phyloP scores from a whole-genome alignment of 768 basidiomycete genomes.

The Tricholoma bakamatsutake region DNA sequence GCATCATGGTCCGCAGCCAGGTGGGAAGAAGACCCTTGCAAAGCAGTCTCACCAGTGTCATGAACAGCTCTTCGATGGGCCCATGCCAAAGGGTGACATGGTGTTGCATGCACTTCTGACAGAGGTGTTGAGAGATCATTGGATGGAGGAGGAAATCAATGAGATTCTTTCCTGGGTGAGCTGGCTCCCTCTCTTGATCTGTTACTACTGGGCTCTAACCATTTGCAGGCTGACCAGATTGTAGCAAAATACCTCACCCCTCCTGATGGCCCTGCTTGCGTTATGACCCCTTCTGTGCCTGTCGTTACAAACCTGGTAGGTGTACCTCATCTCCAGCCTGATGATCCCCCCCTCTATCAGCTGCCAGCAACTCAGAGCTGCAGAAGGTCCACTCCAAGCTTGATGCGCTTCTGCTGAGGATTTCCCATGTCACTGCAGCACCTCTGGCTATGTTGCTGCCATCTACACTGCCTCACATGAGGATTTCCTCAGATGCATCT shows the following conservation, averaged over 20 bases:
- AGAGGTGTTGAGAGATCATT: not conserved
- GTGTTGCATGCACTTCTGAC: not conserved
- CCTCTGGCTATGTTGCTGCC: too few relatives aligned
- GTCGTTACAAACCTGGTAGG: too few relatives aligned
- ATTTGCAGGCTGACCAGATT: not conserved
- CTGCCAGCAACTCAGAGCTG: too few relatives aligned
- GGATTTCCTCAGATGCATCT: too few relatives aligned
- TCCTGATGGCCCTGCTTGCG: not conserved
- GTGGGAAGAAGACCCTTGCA: not conserved
- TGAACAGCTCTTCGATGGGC: not conserved
- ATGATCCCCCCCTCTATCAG: too few relatives aligned
- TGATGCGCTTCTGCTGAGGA: too few relatives aligned
- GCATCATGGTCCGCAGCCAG: slow-evolving; percentile 1
- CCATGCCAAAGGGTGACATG: not conserved
- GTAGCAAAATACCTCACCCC: not conserved
- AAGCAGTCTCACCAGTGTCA: slow-evolving; percentile 2
- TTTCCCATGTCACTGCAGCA: too few relatives aligned
- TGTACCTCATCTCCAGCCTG: too few relatives aligned
- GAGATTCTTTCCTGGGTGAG: not conserved
- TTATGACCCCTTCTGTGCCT: too few relatives aligned
- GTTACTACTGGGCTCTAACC: not conserved
- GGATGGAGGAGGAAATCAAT: not conserved
- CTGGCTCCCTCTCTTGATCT: not conserved
- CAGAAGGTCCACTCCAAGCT: too few relatives aligned
- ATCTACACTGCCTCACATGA: slow-evolving; percentile 20